Conservation (phyloP, 2,329 filamentous ascomycete species). For the Botrytis fabae region DNA sequence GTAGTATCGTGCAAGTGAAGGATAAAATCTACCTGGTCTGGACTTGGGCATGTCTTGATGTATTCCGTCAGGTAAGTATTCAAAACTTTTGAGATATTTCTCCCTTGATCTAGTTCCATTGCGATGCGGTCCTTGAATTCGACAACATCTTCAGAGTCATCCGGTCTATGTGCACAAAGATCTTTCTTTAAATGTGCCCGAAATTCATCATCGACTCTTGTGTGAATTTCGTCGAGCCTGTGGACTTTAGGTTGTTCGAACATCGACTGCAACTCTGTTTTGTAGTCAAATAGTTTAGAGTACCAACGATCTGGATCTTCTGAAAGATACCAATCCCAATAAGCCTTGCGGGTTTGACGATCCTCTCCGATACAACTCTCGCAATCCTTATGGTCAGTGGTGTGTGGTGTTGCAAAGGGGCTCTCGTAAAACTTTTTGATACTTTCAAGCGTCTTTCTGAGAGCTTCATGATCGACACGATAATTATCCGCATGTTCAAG, state of each 20-base stretch:
- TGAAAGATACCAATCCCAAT: constrained; percentile 36
- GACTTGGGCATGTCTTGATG: constrained; percentile 19
- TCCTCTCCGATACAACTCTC: constrained; percentile 32
- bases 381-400: constrained; percentile 32
- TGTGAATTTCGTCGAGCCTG: constrained; percentile 34
- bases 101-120: constrained; percentile 27
- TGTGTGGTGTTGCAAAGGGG: constrained; percentile 29
- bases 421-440: constrained; percentile 29
- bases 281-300: constrained; percentile 27
- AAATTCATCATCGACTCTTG: constrained; percentile 29
- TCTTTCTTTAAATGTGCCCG: constrained; percentile 34
- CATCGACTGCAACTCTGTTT: constrained; percentile 28
- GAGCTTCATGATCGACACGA: constrained; percentile 29
- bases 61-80: constrained; percentile 26
- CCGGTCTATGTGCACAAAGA: constrained; percentile 27
- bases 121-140: constrained; percentile 22
- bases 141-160: constrained; percentile 24
- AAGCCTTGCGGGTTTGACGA: constrained; percentile 34
- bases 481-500: constrained; percentile 33
- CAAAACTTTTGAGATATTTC: constrained; percentile 27
- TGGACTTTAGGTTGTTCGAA: constrained; percentile 31
- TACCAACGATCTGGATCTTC: constrained; percentile 33
- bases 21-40: constrained; percentile 26
- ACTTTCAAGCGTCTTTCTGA: constrained; percentile 24
- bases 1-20: constrained; percentile 28